Percentiles rank a stretch among this genome's conserved stretches.
phyloP scores from a whole-genome alignment of 2,329 filamentous ascomycete genomes.

The Apiospora malaysiana region DNA sequence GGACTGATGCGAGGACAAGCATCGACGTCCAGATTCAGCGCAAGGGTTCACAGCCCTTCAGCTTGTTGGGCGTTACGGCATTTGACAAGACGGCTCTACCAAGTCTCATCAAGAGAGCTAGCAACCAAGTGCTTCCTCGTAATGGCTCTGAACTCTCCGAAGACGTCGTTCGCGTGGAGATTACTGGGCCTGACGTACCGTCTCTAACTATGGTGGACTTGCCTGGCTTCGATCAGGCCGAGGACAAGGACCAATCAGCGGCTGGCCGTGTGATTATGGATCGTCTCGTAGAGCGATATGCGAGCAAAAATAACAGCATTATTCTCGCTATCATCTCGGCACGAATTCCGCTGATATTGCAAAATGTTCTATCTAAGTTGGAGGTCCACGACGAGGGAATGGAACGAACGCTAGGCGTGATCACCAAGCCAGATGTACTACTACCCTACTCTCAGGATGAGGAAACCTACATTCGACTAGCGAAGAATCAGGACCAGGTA shows the following conservation, averaged over 20 bases:
- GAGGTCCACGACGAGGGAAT: constrained; percentile 34
- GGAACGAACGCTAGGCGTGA: constrained; percentile 60
- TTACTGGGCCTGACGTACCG: constrained; percentile 49
- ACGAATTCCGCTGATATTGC: constrained; percentile 58
- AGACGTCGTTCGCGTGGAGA: constrained; percentile 53
- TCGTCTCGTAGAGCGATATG: constrained; percentile 55
- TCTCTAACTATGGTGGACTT: constrained; percentile 62
- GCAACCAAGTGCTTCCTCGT: no score
- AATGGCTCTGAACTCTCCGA: constrained; percentile 44
- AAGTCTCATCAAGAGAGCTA: no score
- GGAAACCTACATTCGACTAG: constrained; percentile 42
- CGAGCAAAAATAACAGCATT: constrained; percentile 56
- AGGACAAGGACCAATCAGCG: constrained; percentile 40
- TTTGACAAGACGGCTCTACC: no score
- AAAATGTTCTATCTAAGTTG: constrained; percentile 52
- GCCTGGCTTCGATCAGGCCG: constrained; percentile 50
- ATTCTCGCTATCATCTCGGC: constrained; percentile 59
- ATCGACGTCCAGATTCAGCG: constrained; percentile 50
- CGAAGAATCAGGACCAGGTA: constrained; percentile 56
- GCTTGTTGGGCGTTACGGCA: no score
- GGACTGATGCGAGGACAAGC: constrained; percentile 42
- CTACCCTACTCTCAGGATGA: constrained; percentile 47
- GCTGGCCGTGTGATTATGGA: constrained; percentile 41
- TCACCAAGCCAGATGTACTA: constrained; percentile 60
- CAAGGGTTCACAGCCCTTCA: no score